These are phyloP conservation scores for Gloeopeniophorella convolvens DNA, from an alignment of 768 basidiomycete genomes.

Conservation along the genomic window DNA sequence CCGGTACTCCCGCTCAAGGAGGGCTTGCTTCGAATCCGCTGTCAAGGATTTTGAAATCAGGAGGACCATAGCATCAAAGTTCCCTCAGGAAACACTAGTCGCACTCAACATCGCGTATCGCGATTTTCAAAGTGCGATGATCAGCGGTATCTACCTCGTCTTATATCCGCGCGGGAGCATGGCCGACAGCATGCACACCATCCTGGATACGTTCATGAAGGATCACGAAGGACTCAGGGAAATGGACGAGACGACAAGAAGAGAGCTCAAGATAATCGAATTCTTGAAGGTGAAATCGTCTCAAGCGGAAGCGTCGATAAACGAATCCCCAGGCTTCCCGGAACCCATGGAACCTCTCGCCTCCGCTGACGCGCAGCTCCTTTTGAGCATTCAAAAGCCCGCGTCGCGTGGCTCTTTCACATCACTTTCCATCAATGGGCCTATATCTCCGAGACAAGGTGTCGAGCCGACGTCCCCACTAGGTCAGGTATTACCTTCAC, in stretches of 20 bases:
- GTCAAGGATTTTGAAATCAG: conserved; percentile 81
- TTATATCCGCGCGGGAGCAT: conserved; percentile 69
- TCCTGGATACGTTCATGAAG: conserved; percentile 70
- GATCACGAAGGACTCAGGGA: conserved; percentile 56
- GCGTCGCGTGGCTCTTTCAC: conserved; percentile 25
- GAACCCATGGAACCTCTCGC: conserved; percentile 11
- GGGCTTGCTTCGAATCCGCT: conserved; percentile 88
- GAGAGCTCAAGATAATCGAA: conserved; percentile 82
- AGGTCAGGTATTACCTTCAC: conserved; percentile 36
- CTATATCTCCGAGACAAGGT: conserved; percentile 10
- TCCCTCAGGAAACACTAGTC: conserved; percentile 57
- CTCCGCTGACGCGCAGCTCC: conserved; percentile 9
- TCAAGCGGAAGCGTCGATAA: conserved; percentile 29
- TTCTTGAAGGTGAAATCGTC: conserved; percentile 68
- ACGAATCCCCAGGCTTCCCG: conserved; percentile 3
- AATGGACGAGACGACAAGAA: conserved; percentile 74
- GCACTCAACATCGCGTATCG: conserved; percentile 78
- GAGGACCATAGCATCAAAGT: conserved; percentile 54
- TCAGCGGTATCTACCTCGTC: conserved; percentile 80
- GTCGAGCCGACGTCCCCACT: conserved; percentile 29
- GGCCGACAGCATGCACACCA: conserved; percentile 65
- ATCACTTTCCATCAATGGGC: conserved; percentile 10
- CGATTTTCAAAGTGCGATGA: conserved; percentile 87
- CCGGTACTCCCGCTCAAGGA: conserved; percentile 73
- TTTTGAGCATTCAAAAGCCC: conserved; percentile 13